phyloP scores from a whole-genome alignment of 805 yeast genomes.

The Candida maris region DNA sequence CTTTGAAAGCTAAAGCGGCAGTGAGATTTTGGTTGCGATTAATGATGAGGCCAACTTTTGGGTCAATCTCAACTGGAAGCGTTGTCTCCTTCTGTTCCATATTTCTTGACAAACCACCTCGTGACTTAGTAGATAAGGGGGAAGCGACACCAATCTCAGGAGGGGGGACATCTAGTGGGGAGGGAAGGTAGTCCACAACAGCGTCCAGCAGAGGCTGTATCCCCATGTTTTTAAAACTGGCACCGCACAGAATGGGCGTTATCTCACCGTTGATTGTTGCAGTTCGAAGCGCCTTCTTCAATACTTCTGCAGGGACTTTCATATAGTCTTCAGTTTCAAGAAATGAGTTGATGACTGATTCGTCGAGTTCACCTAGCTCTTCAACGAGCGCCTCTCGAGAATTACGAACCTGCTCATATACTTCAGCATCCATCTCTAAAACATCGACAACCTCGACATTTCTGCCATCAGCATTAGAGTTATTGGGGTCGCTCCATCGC shows the following conservation, averaged over 20 bases:
- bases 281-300: slow-evolving; percentile 59
- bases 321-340: slow-evolving; percentile 72
- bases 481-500: slow-evolving; percentile 40
- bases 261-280: slow-evolving; percentile 57
- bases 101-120: slow-evolving; percentile 9
- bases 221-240: slow-evolving; percentile 88
- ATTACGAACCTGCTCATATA: slow-evolving; percentile 46
- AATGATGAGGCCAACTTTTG: slow-evolving; percentile 45
- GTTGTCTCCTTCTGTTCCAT: slow-evolving; percentile 11
- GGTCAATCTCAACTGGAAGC: slow-evolving; percentile 37
- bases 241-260: slow-evolving; percentile 87
- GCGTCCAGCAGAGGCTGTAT: slow-evolving; percentile 93
- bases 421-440: slow-evolving; percentile 30
- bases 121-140: slow-evolving; percentile 17
- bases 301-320: slow-evolving; percentile 50
- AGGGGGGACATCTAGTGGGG: slow-evolving; percentile 60
- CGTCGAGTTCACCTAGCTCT: slow-evolving; percentile 80
- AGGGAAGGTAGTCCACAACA: slow-evolving; percentile 71
- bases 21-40: slow-evolving; percentile 58
- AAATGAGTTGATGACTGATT: slow-evolving; percentile 68
- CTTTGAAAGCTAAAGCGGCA: slow-evolving; percentile 87
- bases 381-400: slow-evolving; percentile 79
- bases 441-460: slow-evolving; percentile 46
- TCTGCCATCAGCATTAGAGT: slow-evolving; percentile 41
- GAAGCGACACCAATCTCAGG: slow-evolving; percentile 46